These are phyloP conservation scores for Alternaria sp. DNA, from an alignment of 2,329 filamentous ascomycete genomes.

Conservation along the genomic window DNA sequence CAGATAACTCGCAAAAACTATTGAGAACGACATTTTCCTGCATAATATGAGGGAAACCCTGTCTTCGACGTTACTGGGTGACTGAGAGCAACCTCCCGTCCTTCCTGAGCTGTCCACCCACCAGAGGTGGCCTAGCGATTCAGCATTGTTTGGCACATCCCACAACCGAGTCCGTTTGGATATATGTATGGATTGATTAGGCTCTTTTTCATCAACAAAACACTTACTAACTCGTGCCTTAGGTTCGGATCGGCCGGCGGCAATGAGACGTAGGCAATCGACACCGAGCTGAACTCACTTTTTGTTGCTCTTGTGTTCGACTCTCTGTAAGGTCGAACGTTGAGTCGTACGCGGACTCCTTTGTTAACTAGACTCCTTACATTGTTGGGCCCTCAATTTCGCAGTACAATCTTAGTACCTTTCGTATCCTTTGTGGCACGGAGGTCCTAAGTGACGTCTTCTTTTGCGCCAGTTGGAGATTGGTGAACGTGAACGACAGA, in stretches of 20 bases:
- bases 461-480: background rate
- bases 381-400: too few relatives aligned
- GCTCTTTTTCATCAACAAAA: background rate
- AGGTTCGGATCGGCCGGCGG: background rate
- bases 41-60: background rate
- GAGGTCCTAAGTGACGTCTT: background rate
- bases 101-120: background rate
- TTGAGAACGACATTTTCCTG: background rate
- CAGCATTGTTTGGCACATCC: background rate
- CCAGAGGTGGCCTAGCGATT: background rate
- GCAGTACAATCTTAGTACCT: background rate
- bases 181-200: background rate
- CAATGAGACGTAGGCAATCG: background rate
- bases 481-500: too few relatives aligned
- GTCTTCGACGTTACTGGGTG: background rate
- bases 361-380: background rate
- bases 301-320: slow-evolving; percentile 2
- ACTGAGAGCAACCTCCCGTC: background rate
- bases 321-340: background rate
- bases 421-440: background rate
- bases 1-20: background rate
- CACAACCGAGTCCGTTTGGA: background rate
- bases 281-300: slow-evolving; percentile 7
- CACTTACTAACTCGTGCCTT: slow-evolving; percentile 1
- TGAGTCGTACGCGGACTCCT: background rate